Evolutionary conservation across 257 asterid genomes (phyloP).

Genomic region (Solanum appendiculatum): DNA sequence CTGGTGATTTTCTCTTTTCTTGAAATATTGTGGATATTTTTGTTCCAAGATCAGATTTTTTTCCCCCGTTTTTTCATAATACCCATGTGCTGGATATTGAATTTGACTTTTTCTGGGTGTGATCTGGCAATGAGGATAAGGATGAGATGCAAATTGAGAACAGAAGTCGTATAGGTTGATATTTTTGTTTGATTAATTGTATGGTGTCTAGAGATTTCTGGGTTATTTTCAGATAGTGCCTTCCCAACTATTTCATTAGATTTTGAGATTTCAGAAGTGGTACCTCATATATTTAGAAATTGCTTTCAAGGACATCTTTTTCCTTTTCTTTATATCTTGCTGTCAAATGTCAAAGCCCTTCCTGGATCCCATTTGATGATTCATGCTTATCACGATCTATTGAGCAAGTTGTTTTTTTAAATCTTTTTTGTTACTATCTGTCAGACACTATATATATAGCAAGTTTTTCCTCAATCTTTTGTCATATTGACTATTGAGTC

Average conservation of each 20-base stretch:
- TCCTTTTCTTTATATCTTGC: constrained; percentile 1
- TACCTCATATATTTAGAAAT: neutral
- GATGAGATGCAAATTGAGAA: neutral
- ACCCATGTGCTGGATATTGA: neutral
- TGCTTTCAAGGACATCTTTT: constrained; percentile 3
- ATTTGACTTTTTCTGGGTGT: neutral
- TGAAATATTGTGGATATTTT: neutral
- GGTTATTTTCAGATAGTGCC: neutral
- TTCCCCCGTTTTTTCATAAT: neutral
- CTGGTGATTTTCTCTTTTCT: neutral
- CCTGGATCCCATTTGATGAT: neutral
- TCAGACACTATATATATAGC: neutral
- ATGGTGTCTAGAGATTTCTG: neutral
- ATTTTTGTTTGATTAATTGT: neutral
- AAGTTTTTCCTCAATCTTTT: neutral
- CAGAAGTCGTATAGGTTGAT: neutral
- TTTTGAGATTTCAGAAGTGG: neutral
- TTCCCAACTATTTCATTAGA: neutral
- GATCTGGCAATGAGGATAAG: neutral
- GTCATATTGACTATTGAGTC: neutral
- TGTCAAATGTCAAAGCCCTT: neutral
- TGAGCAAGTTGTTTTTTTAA: neutral
- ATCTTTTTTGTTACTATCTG: neutral
- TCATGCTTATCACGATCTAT: neutral
- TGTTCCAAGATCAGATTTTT: neutral